Percentiles rank a stretch among this genome's conserved stretches.
phyloP scores from a whole-genome alignment of 495 filamentous ascomycete species.

The Trichocladium uniseriatum region DNA sequence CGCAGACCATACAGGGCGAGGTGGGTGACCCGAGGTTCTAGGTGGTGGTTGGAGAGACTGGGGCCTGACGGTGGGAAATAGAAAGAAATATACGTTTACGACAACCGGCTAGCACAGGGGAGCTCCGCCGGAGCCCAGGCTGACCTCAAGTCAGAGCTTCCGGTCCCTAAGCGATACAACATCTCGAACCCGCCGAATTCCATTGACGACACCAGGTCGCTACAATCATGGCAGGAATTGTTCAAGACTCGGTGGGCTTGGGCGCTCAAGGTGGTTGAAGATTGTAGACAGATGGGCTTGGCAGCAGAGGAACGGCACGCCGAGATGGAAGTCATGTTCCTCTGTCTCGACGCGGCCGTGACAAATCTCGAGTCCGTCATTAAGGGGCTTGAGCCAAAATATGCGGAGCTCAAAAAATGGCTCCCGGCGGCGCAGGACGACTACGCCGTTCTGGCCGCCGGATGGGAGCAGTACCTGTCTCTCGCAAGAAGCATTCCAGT shows the following conservation, averaged over 20 bases:
- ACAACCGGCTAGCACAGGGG: constrained; percentile 54
- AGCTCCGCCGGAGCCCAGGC: constrained; percentile 31
- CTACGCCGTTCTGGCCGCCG: constrained; percentile 52
- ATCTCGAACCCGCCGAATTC: constrained; percentile 59
- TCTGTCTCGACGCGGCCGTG: constrained; percentile 65
- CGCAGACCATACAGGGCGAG: constrained; percentile 65
- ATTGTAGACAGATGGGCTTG: constrained; percentile 51
- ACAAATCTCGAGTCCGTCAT: constrained; percentile 73
- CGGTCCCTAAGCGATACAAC: constrained; percentile 49
- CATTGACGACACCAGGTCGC: constrained; percentile 59
- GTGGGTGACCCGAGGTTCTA: constrained; percentile 36
- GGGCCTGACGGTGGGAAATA: constrained; percentile 27
- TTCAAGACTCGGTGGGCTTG: constrained; percentile 66
- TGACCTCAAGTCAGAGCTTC: constrained; percentile 39
- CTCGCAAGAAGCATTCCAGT: constrained; percentile 53
- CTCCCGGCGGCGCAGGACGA: constrained; percentile 60
- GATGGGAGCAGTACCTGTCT: constrained; percentile 59
- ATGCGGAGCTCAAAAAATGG: constrained; percentile 64
- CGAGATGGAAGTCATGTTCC: constrained; percentile 62
- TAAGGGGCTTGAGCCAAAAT: constrained; percentile 62
- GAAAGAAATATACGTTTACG: constrained; percentile 84
- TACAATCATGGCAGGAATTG: constrained; percentile 73
- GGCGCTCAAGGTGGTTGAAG: constrained; percentile 58
- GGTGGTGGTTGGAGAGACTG: not conserved
- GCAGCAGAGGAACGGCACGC: constrained; percentile 40